Percentiles rank a stretch among this genome's conserved stretches.
These are phyloP conservation scores for Solanum okadae DNA, from an alignment of 257 asterid species.

Conservation along the genomic window DNA sequence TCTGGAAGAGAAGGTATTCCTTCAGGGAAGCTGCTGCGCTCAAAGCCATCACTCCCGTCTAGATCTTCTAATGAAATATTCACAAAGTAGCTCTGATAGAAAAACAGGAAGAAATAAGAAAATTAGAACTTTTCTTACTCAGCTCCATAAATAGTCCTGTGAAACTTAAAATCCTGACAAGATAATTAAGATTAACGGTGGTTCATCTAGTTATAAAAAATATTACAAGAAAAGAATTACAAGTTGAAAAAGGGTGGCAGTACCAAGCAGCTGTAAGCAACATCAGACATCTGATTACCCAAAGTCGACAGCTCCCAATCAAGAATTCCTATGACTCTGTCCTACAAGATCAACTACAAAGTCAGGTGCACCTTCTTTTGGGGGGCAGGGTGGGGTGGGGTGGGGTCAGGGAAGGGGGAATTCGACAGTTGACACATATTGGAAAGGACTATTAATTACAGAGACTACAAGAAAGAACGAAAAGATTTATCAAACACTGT, in stretches of 20 bases:
- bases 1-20: constrained; percentile 76
- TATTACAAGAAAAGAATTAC: neutral
- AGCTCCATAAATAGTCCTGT: neutral
- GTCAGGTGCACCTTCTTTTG: neutral
- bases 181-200: neutral
- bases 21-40: constrained; percentile 52
- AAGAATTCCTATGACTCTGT: constrained; percentile 85
- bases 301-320: constrained; percentile 97
- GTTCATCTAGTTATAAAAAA: neutral
- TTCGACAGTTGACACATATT: neutral
- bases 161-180: neutral
- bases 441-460: neutral
- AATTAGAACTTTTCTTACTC: neutral
- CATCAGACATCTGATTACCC: constrained; percentile 96
- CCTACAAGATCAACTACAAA: constrained; percentile 41
- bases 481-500: neutral
- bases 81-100: constrained; percentile 51
- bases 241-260: constrained; percentile 10
- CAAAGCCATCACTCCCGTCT: constrained; percentile 47
- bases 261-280: constrained; percentile 95
- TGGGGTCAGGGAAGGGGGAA: neutral
- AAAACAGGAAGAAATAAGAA: constrained; percentile 3
- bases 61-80: constrained; percentile 37
- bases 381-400: neutral
- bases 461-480: neutral